Base-by-base conservation (phyloP, 768 basidiomycete species). In the Tylopilus plumbeoviolaceoides region DNA sequence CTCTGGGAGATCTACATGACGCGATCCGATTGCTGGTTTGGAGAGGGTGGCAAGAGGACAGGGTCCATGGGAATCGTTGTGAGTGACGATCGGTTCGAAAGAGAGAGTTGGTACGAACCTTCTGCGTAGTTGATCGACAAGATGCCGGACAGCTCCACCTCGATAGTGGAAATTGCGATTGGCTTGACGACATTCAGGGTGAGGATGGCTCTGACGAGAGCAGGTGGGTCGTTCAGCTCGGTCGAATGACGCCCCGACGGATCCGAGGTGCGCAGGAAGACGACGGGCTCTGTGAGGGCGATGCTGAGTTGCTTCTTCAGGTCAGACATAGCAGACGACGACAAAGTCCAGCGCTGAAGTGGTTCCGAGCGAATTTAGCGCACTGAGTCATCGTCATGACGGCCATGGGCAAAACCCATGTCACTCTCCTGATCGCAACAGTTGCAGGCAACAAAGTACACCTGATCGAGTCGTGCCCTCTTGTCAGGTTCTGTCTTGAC, bases 161-260 rank as follows among this genome's bases (percentile, higher is more conserved):
- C 85, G 48, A 99, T 94, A 58, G 82, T 89, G 36, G 88, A 85
- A 56, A 99, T 88, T 60, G 80, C 83, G 48, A 83, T 93, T 1
- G 95, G 85, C 67, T 97, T 97, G 30, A 71, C 72, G 18, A 89
- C 71, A 31, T 76, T 73, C 23, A 90, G 70, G 3, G 79, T 80
- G 51, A 90, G 73, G 4, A 90, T 67, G 1, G 86, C 88, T 55
- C 89, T 72, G 7, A 90, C 73, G 58, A 86, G 70, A 14, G 84
- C 77, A 0, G 84, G 81, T 1, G 87, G 77, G 3, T 83, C 82
- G 20, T 68, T 64, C 4, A 71, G 59, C 20, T 66, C 59, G n/a
- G 60, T 48, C 27, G 54, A 61, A 59, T 30, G 3, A 40, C 76
- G 65, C 9, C 72, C 71, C 2, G 72, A 65, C 10, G 75, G 74